These are phyloP conservation scores for Conidiobolus incongruus DNA, from an alignment of 371 early-diverging fungal genomes.

Conservation along the genomic window DNA sequence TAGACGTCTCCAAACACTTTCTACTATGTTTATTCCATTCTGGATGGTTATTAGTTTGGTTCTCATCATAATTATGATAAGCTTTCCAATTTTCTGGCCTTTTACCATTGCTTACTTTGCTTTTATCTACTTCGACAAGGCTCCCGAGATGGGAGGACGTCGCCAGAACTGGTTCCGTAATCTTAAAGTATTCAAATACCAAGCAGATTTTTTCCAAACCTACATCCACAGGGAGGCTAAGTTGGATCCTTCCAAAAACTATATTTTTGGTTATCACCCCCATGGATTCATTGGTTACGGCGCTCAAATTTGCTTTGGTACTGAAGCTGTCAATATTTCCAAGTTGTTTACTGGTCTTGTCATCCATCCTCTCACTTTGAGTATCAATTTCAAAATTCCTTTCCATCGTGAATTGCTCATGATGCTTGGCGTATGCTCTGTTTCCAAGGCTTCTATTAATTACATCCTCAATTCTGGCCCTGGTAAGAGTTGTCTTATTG, in stretches of 20 bases:
- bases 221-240: conserved; percentile 19
- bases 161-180: conserved; percentile 26
- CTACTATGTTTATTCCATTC: conserved; percentile 30
- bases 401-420: conserved; percentile 46
- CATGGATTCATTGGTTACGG: conserved; percentile 70
- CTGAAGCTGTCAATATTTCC: conserved; percentile 35
- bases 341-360: conserved; percentile 36
- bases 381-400: conserved; percentile 34
- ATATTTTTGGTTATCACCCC: conserved; percentile 57
- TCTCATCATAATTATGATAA: conserved; percentile 16
- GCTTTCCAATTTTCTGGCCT: conserved; percentile 28
- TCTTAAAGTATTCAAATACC: conserved; percentile 36
- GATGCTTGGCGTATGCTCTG: conserved; percentile 42
- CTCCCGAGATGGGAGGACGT: conserved; percentile 45
- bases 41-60: conserved; percentile 26
- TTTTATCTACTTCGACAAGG: conserved; percentile 29
- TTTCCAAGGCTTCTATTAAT: conserved; percentile 42
- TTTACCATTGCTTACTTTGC: conserved; percentile 36
- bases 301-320: conserved; percentile 56
- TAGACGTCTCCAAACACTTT: conserved; percentile 45
- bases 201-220: conserved; percentile 60
- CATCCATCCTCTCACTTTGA: conserved; percentile 29
- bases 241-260: conserved; percentile 40
- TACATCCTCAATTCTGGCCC: conserved; percentile 39
- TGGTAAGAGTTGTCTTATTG: conserved; percentile 47